These are phyloP conservation scores for Hyaloscypha hepaticicola DNA, from an alignment of 495 filamentous ascomycete genomes.

Conservation along the genomic window DNA sequence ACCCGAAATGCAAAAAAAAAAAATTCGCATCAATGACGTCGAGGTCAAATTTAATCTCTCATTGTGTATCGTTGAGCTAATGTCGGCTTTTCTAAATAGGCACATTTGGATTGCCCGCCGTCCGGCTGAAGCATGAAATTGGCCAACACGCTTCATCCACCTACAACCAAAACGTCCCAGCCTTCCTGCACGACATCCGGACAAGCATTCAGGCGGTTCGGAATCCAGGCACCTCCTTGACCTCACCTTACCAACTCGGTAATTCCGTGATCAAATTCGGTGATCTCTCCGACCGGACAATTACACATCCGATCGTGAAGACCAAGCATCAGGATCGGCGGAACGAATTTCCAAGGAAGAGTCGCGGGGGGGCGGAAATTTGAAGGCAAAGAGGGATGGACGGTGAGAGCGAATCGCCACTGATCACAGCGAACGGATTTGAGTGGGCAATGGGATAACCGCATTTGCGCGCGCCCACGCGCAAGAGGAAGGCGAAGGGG, in stretches of 20 bases:
- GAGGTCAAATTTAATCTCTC: background rate
- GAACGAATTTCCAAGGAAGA: no score
- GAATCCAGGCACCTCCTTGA: background rate
- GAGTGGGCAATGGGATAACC: background rate
- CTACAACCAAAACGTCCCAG: constrained; percentile 6
- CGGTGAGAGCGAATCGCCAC: no score
- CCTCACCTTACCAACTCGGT: background rate
- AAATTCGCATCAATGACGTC: constrained; percentile 1
- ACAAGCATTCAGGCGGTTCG: background rate
- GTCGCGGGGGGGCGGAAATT: no score
- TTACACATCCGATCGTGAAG: no score
- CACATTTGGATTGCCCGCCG: constrained; percentile 33
- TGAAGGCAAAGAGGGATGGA: no score
- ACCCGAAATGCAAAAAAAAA: background rate
- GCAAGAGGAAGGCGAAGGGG: background rate
- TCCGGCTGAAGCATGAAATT: constrained; percentile 16
- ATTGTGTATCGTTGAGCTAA: background rate
- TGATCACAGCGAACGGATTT: background rate
- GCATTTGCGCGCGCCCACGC: background rate
- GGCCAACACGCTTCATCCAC: constrained; percentile 6
- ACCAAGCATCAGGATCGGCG: no score
- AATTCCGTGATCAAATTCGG: no score
- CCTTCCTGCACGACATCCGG: constrained; percentile 10
- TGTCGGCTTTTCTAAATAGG: constrained; percentile 21
- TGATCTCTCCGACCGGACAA: no score